phyloP scores from a whole-genome alignment of 1,284 basidiomycete genomes.

The Leccinum pallidistipes region DNA sequence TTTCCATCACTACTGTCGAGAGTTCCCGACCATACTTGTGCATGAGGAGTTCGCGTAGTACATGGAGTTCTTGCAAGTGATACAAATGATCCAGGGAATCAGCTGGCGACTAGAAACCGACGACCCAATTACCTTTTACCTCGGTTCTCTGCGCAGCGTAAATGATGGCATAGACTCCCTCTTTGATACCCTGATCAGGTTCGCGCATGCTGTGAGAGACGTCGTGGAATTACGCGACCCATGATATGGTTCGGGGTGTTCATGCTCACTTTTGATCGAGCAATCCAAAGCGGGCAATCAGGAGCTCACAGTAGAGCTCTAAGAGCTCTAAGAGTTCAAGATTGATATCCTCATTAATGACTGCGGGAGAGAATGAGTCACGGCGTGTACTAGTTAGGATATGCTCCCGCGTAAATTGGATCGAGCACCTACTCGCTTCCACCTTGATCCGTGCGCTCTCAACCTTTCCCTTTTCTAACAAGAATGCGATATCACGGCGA shows the following conservation, averaged over 20 bases:
- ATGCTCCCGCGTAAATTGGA: conserved; percentile 1
- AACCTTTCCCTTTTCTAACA: conserved; percentile 76
- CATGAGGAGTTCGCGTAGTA: conserved; percentile 91
- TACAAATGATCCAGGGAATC: conserved; percentile 4
- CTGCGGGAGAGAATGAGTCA: conserved; percentile 37
- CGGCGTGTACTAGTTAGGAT: conserved; percentile 7
- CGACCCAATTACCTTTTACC: conserved; percentile 66
- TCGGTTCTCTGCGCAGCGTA: conserved; percentile 91
- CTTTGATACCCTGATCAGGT: conserved; percentile 79
- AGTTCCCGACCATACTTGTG: conserved; percentile 91
- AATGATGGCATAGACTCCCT: conserved; percentile 81
- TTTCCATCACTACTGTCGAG: conserved; percentile 78
- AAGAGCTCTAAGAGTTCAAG: conserved; percentile 88
- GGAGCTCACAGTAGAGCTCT: conserved; percentile 90
- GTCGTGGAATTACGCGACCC: conserved; percentile 2
- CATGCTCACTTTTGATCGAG: conserved; percentile 77
- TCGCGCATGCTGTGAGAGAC: conserved; percentile 59
- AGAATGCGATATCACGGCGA: conserved; percentile 75
- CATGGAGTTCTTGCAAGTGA: conserved; percentile 71
- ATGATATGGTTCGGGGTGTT: not conserved
- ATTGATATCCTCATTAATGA: conserved; percentile 86
- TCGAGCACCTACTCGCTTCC: conserved; percentile 61
- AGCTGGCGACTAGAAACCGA: conserved; percentile 5
- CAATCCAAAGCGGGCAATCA: conserved; percentile 91
- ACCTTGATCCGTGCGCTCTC: conserved; percentile 86